phyloP scores from a whole-genome alignment of 2,329 filamentous ascomycete genomes.

The Claviceps fusiformis region DNA sequence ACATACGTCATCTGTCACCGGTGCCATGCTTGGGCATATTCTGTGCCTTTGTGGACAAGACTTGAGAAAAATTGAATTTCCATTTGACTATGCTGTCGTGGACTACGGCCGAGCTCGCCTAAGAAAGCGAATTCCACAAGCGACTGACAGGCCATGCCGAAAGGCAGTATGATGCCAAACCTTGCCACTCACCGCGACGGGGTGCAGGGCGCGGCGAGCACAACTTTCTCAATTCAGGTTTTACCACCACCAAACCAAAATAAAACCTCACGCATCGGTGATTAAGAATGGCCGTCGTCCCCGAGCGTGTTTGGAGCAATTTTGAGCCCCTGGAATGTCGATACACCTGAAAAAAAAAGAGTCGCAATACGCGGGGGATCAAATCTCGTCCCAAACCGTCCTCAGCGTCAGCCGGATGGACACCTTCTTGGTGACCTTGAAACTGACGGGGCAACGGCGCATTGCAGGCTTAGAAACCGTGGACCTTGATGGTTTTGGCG shows the following conservation, averaged over 20 bases:
- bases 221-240: background rate
- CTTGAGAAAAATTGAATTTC: background rate
- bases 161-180: conserved; percentile 12
- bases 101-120: conserved; percentile 22
- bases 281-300: conserved; percentile 15
- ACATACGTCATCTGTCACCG: too few species aligned
- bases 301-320: conserved; percentile 14
- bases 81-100: conserved; percentile 12
- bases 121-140: conserved; percentile 16
- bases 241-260: conserved; percentile 9
- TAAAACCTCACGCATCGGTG: conserved; percentile 14
- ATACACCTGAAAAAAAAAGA: conserved; percentile 9
- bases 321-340: conserved; percentile 18
- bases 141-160: conserved; percentile 20
- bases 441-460: conserved; percentile 25
- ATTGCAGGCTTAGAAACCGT: conserved; percentile 34
- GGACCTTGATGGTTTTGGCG: conserved; percentile 91
- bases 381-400: conserved; percentile 15
- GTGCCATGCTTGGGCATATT: background rate
- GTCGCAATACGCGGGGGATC: conserved; percentile 15
- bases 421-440: conserved; percentile 12
- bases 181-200: conserved; percentile 3
- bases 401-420: conserved; percentile 17
- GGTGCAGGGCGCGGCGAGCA: conserved; percentile 3
- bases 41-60: background rate